Evolutionary conservation across 164 flowering plant genomes (phyloP).

Genomic region (Tetrastigma voinierianum): DNA sequence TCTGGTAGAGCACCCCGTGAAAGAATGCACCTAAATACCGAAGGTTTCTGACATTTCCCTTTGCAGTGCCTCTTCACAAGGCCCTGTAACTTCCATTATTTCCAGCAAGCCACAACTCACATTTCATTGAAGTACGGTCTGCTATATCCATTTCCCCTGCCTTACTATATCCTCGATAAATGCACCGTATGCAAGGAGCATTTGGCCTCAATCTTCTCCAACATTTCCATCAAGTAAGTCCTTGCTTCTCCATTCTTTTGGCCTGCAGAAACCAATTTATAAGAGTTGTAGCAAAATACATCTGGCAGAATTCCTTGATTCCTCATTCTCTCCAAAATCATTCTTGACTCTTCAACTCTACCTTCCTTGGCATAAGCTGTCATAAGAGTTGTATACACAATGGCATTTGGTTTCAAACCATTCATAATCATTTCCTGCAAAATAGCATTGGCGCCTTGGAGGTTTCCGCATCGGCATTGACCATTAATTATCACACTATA

Average conservation of each 20-base stretch:
- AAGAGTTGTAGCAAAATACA: constrained; percentile 57
- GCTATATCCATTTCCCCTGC: constrained; percentile 55
- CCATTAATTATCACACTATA: constrained; percentile 49
- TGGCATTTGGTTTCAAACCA: constrained; percentile 53
- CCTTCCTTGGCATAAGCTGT: constrained; percentile 42
- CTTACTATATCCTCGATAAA: constrained; percentile 57
- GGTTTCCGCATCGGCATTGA: constrained; percentile 44
- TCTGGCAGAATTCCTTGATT: constrained; percentile 63
- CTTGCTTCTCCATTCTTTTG: constrained; percentile 57
- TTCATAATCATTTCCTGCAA: constrained; percentile 33
- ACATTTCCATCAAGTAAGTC: constrained; percentile 46
- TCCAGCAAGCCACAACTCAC: constrained; percentile 48
- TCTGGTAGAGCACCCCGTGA: constrained; percentile 45
- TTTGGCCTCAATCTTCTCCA: constrained; percentile 51
- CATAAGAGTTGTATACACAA: constrained; percentile 52
- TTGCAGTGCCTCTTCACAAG: constrained; percentile 62
- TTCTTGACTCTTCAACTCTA: constrained; percentile 43
- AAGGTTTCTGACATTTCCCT: constrained; percentile 46
- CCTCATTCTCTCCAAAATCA: constrained; percentile 47
- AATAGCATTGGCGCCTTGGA: constrained; percentile 31
- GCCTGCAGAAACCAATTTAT: constrained; percentile 59
- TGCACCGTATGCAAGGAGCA: constrained; percentile 62
- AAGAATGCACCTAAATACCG: constrained; percentile 45
- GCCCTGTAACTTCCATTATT: constrained; percentile 42
- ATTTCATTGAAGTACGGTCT: constrained; percentile 51